These are phyloP conservation scores for Xylaria hypoxylon DNA, from an alignment of 2,329 filamentous ascomycete species.

Conservation along the genomic window DNA sequence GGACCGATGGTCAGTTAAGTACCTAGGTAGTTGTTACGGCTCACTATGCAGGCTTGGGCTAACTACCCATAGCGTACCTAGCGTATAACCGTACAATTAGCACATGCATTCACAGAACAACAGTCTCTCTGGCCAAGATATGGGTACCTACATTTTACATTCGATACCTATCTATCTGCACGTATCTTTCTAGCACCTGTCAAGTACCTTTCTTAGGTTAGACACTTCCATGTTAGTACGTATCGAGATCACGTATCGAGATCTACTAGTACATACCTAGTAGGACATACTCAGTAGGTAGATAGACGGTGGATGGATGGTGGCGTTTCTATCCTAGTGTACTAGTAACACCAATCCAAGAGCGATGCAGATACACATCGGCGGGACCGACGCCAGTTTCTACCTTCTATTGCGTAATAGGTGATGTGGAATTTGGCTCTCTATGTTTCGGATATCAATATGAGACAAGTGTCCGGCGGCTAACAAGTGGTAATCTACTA, in stretches of 20 bases:
- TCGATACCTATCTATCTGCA: too few relatives aligned
- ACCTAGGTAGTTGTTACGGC: conserved; percentile 13
- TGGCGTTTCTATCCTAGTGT: conserved; percentile 26
- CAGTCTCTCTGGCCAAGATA: too few relatives aligned
- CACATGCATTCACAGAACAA: too few relatives aligned
- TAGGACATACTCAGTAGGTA: too few relatives aligned
- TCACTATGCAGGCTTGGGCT: conserved; percentile 22
- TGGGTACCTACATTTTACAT: too few relatives aligned
- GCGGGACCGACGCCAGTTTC: conserved; percentile 28
- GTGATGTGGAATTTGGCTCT: conserved; percentile 32
- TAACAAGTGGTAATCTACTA: conserved; percentile 37
- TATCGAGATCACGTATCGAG: too few relatives aligned
- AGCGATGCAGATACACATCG: conserved; percentile 26
- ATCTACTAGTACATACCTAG: too few relatives aligned
- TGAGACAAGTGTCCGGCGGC: conserved; percentile 46
- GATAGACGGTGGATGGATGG: conserved; percentile 16
- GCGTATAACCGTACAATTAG: too few relatives aligned
- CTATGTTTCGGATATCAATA: conserved; percentile 45
- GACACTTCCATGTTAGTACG: too few relatives aligned
- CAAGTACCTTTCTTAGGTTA: too few relatives aligned
- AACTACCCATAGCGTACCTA: too few relatives aligned
- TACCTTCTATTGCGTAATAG: conserved; percentile 25
- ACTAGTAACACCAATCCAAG: conserved; percentile 22
- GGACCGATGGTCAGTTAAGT: conserved; percentile 18
- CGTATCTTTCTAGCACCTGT: too few relatives aligned